phyloP scores from a whole-genome alignment of 1,284 basidiomycete genomes.

The Sanghuangporus weigelae region DNA sequence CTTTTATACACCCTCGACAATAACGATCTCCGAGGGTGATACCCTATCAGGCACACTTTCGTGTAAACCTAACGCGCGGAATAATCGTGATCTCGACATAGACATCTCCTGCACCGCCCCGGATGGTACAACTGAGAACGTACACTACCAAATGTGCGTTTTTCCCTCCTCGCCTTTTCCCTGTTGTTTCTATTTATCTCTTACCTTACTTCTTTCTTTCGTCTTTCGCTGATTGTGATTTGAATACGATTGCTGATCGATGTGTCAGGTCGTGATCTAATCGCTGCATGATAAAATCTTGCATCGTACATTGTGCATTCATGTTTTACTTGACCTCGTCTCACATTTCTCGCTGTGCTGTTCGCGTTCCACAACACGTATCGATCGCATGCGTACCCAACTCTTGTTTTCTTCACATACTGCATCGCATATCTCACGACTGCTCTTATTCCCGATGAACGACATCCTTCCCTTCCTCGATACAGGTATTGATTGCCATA shows the following conservation, averaged over 20 bases:
- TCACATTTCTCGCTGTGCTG: too few relatives aligned
- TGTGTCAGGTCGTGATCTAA: constrained; percentile 10
- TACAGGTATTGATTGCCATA: not conserved
- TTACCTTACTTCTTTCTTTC: not conserved
- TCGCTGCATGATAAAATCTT: not conserved
- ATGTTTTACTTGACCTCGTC: not conserved
- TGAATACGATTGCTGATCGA: constrained; percentile 4
- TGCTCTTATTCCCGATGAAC: too few relatives aligned
- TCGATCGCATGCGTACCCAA: not conserved
- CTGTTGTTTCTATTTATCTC: not conserved
- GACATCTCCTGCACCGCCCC: constrained; percentile 61
- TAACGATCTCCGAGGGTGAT: constrained; percentile 65
- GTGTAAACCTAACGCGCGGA: constrained; percentile 84
- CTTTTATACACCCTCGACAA: constrained; percentile 83
- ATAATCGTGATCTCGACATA: constrained; percentile 93
- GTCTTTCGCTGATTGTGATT: not conserved
- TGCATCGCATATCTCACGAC: too few relatives aligned
- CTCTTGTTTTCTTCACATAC: too few relatives aligned
- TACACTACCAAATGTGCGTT: constrained; percentile 78
- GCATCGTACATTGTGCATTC: not conserved
- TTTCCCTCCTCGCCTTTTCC: constrained; percentile 23
- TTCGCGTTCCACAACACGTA: too few relatives aligned
- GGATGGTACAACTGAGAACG: constrained; percentile 32
- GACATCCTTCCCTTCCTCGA: not conserved
- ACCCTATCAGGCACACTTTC: constrained; percentile 64